These are phyloP conservation scores for Astragalus membranaceus DNA, from an alignment of 306 rosid genomes.

Conservation along the genomic window DNA sequence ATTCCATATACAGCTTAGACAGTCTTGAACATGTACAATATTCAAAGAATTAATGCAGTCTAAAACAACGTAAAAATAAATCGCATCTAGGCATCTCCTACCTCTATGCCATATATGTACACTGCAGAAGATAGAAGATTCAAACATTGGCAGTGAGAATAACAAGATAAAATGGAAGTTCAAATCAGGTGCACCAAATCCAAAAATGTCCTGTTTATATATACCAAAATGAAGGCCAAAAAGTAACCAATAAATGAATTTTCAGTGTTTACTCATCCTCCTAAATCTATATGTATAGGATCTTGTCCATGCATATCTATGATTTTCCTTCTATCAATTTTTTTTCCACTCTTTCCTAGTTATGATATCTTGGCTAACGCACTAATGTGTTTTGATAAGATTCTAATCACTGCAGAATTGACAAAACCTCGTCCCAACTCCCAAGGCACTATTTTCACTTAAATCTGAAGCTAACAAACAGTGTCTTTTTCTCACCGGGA, in stretches of 20 bases:
- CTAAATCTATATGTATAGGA: background rate
- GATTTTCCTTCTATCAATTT: background rate
- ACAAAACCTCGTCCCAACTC: no score
- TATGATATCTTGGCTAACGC: background rate
- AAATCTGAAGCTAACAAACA: no score
- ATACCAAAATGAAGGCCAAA: background rate
- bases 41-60: background rate
- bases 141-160: background rate
- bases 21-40: background rate
- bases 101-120: background rate
- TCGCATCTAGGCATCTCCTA: background rate
- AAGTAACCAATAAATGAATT: background rate
- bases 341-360: background rate
- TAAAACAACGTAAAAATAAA: background rate
- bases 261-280: background rate
- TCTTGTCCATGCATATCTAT: background rate
- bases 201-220: background rate
- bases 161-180: background rate
- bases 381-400: background rate
- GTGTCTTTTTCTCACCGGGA: background rate
- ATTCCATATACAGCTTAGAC: background rate
- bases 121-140: background rate
- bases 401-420: background rate
- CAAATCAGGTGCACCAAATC: background rate
- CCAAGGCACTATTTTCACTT: no score